These are phyloP conservation scores for Xylaria digitata DNA, from an alignment of 2,329 filamentous ascomycete species.

Conservation along the genomic window DNA sequence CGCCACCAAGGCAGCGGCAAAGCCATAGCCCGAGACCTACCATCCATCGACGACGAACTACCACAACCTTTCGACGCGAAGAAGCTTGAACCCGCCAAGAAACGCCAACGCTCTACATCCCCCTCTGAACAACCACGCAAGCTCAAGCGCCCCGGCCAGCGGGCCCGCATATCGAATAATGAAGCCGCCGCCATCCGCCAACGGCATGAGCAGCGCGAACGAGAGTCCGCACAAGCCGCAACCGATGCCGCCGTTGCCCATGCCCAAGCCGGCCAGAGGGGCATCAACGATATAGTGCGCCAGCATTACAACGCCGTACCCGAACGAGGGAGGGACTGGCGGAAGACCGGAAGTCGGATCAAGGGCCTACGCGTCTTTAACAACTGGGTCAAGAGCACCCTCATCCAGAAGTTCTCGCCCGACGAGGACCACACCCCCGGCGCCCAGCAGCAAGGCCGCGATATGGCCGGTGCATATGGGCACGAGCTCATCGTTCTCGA, in stretches of 20 bases:
- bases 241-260: slow-evolving; percentile 55
- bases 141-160: slow-evolving; percentile 74
- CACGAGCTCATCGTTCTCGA: slow-evolving; percentile 85
- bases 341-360: slow-evolving; percentile 92
- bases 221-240: slow-evolving; percentile 53
- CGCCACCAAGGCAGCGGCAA: slow-evolving; percentile 17
- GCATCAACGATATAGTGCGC: slow-evolving; percentile 85
- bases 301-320: slow-evolving; percentile 97
- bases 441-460: slow-evolving; percentile 63
- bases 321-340: slow-evolving; percentile 92
- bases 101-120: slow-evolving; percentile 66
- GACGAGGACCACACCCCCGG: slow-evolving; percentile 77
- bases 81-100: slow-evolving; percentile 68
- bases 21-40: slow-evolving; percentile 37
- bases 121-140: slow-evolving; percentile 64
- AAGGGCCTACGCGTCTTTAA: slow-evolving; percentile 95
- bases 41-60: slow-evolving; percentile 57
- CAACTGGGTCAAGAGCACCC: slow-evolving; percentile 98
- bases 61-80: slow-evolving; percentile 71
- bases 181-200: slow-evolving; percentile 76
- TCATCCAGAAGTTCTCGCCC: slow-evolving; percentile 96
- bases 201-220: slow-evolving; percentile 68
- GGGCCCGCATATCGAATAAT: slow-evolving; percentile 73
- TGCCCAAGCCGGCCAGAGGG: slow-evolving; percentile 62
- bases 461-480: slow-evolving; percentile 55